Evolutionary conservation across 768 basidiomycete species (phyloP), one percentile per base, ranked within the genome.

Genomic region (Termitomyces sp.): DNA sequence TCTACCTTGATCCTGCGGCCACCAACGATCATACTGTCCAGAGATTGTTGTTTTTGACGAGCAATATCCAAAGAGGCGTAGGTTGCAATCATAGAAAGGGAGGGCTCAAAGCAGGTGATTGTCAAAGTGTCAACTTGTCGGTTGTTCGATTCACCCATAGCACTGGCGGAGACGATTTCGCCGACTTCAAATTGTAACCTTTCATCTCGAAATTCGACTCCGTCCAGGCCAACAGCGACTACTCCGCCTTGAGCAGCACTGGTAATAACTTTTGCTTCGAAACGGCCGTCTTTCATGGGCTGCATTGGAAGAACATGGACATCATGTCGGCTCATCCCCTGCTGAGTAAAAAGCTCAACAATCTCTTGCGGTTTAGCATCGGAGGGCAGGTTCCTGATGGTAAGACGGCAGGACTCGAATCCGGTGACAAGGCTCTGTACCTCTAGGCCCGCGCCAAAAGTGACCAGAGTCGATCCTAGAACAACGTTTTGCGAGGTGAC

Each of bases 61-160:
- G 80, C 76, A 27, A 65, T 60, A 0, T 60, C 62, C 50, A 69
- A 59, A 5, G 67, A 65, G 5, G 47, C 5, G 56, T 79, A 86
- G 3, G 69, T 73, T 1, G 72, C 82, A n/a, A 79, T 57, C 55
- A 78, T 75, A 1, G 73, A 65, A 5, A 62, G 61, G n/a, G 76
- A 79, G 1, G 83, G 83, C 0, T 68, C 66, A 6, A 66, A 71
- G 81, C 84, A 88, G 11, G 73, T 76, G 41, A 85, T 72, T 0
- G 73, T 75, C 47, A 86, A 61, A 35, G 73, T 68, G 12, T 81
- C 70, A 4, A 64, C 42, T 27, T 71, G 69, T 3, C 67, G 67
- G 5, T 58, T 58, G 2, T 68, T 59, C 9, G 65, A 68, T 18
- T 64, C 66, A 11, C 62, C 75, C 81, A 82, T 81, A 7, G 73